Evolutionary conservation across 1,284 basidiomycete species (phyloP).

Genomic region (Boletus semigastroideus): DNA sequence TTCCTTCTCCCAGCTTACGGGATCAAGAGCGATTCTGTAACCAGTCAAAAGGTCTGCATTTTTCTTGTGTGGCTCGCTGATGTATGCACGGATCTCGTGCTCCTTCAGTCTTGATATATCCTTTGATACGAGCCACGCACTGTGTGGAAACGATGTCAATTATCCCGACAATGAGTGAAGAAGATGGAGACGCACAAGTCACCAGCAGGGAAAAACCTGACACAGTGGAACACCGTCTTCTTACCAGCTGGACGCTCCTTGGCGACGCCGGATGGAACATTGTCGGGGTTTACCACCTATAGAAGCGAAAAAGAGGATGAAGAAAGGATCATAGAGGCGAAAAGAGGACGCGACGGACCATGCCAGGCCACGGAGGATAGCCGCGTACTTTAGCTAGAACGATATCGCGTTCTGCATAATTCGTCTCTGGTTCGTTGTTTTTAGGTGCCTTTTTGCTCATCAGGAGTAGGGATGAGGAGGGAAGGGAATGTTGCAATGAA

Average conservation of each 20-base stretch:
- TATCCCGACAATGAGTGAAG: constrained; percentile 11
- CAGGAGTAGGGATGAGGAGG: constrained; percentile 16
- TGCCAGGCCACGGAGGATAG: constrained; percentile 90
- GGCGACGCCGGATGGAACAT: constrained; percentile 57
- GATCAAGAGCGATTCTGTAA: constrained; percentile 84
- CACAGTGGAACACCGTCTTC: constrained; percentile 73
- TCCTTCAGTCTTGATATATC: constrained; percentile 79
- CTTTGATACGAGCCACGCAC: constrained; percentile 82
- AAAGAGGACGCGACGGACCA: constrained; percentile 55
- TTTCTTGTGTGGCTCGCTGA: constrained; percentile 74
- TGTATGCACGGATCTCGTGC: constrained; percentile 84
- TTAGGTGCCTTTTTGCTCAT: constrained; percentile 65
- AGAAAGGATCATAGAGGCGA: constrained; percentile 1
- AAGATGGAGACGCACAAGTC: constrained; percentile 73
- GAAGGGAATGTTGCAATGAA: constrained; percentile 21
- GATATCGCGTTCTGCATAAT: constrained; percentile 69
- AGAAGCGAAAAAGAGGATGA: constrained; percentile 7
- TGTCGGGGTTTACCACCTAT: constrained; percentile 76
- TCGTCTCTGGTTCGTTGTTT: constrained; percentile 43
- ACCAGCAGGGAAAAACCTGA: constrained; percentile 87
- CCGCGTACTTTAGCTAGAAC: constrained; percentile 94
- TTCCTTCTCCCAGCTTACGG: constrained; percentile 72
- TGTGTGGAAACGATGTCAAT: constrained; percentile 34
- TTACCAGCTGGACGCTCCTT: constrained; percentile 71
- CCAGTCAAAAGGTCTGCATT: constrained; percentile 75